phyloP scores from a whole-genome alignment of 2,329 filamentous ascomycete genomes.

The Xylaria sp. region DNA sequence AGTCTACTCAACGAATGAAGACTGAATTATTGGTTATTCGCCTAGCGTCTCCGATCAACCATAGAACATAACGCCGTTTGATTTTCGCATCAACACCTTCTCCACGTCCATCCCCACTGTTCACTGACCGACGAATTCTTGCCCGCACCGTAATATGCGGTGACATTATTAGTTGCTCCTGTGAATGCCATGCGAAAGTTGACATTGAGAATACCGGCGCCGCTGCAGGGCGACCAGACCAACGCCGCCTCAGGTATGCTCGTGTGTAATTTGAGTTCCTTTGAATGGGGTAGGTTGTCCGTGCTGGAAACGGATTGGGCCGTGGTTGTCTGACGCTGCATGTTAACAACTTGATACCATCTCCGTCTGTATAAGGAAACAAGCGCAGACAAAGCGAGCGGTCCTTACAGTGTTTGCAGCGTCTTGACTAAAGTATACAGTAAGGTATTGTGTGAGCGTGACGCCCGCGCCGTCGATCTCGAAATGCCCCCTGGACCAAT shows the following conservation, averaged over 20 bases:
- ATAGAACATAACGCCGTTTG: background rate
- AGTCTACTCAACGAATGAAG: background rate
- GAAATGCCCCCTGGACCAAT: conserved; percentile 39
- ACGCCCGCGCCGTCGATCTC: conserved; percentile 35
- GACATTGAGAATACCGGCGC: conserved; percentile 40
- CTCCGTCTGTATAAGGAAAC: background rate
- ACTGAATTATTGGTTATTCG: too few relatives aligned
- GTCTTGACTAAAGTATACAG: conserved; percentile 41
- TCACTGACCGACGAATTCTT: conserved; percentile 39
- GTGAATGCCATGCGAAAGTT: conserved; percentile 43
- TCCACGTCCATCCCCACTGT: conserved; percentile 41
- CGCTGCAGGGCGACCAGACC: conserved; percentile 40
- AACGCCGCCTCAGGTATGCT: conserved; percentile 32
- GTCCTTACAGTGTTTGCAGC: conserved; percentile 37
- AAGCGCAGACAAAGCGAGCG: background rate
- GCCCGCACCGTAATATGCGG: conserved; percentile 38
- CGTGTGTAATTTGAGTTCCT: conserved; percentile 35
- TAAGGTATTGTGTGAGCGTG: conserved; percentile 40
- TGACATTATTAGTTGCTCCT: conserved; percentile 26
- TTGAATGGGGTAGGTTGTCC: conserved; percentile 21
- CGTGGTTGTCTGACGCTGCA: conserved; percentile 12
- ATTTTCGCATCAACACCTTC: conserved; percentile 30
- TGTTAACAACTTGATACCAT: background rate
- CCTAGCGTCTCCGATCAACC: background rate
- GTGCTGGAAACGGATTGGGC: conserved; percentile 33